phyloP scores from a whole-genome alignment of 225 moss, liverwort and hornwort genomes.

The Thuidium tamariscinum region DNA sequence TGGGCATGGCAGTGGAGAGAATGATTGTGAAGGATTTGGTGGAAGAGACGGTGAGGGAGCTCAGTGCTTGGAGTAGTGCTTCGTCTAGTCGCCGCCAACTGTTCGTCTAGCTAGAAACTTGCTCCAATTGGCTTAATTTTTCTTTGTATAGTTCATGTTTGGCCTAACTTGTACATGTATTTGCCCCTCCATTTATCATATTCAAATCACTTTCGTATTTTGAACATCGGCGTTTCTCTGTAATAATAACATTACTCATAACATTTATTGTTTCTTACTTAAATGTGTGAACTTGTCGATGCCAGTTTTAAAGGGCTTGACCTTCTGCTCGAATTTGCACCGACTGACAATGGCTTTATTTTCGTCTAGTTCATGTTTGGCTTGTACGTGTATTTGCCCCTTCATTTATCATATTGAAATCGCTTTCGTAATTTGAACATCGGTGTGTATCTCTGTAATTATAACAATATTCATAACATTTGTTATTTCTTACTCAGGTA shows the following conservation, averaged over 20 bases:
- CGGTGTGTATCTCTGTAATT: neutral
- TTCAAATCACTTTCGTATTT: neutral
- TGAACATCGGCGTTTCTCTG: neutral
- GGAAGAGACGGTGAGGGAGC: conserved; percentile 56
- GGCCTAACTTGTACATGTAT: conserved; percentile 1
- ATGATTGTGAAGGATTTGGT: conserved; percentile 84
- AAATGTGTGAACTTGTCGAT: neutral
- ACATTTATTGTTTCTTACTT: no score
- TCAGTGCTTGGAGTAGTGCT: neutral
- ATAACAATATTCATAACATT: neutral
- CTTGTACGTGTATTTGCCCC: conserved; percentile 8
- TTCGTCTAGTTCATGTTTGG: neutral
- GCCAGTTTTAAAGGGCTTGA: neutral
- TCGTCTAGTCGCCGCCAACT: conserved; percentile 28
- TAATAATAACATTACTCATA: neutral
- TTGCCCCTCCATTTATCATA: conserved; percentile 3
- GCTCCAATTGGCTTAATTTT: neutral
- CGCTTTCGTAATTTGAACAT: neutral
- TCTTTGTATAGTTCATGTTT: conserved; percentile 1
- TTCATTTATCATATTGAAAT: conserved; percentile 1
- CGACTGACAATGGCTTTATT: no score
- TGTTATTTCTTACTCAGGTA: neutral
- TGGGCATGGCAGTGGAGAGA: conserved; percentile 56
- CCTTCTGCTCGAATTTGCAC: neutral
- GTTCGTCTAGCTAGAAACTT: conserved; percentile 1